These are phyloP conservation scores for Obba rivulosa DNA, from an alignment of 768 basidiomycete species.

Conservation along the genomic window DNA sequence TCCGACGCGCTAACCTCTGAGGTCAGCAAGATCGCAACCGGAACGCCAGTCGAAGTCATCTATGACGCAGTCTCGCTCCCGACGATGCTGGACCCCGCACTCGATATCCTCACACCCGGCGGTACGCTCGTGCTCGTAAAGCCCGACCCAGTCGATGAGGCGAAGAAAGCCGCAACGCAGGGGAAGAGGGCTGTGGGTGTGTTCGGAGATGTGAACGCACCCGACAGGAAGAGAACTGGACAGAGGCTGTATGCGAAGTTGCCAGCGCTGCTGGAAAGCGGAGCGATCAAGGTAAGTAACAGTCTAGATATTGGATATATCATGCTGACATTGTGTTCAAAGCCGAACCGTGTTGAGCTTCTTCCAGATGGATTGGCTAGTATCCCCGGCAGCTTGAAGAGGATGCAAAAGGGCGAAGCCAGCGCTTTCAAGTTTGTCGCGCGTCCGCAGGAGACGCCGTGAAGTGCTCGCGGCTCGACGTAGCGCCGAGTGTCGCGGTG, in stretches of 20 bases:
- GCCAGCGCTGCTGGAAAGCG: constrained; percentile 10
- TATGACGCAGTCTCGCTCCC: constrained; percentile 11
- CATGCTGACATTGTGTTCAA: not conserved
- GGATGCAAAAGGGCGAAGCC: constrained; percentile 22
- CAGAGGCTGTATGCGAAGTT: constrained; percentile 14
- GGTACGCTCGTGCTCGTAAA: constrained; percentile 3
- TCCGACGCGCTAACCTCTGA: not conserved
- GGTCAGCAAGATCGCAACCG: constrained; percentile 3
- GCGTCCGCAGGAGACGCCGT: constrained; percentile 31
- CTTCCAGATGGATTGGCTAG: constrained; percentile 15
- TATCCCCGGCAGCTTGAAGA: constrained; percentile 13
- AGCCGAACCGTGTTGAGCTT: constrained; percentile 19
- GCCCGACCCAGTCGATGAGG: not conserved
- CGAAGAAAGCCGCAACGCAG: not conserved
- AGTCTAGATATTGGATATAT: not conserved
- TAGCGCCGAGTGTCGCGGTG: no score
- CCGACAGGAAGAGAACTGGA: constrained; percentile 6
- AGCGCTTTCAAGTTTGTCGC: constrained; percentile 39
- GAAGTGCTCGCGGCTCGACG: no score
- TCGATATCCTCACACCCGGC: constrained; percentile 11
- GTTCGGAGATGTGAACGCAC: constrained; percentile 8
- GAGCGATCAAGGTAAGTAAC: constrained; percentile 15
- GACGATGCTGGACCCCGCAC: constrained; percentile 9
- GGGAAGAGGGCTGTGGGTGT: constrained; percentile 11
- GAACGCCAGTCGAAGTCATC: constrained; percentile 9